phyloP scores from a whole-genome alignment of 2,329 filamentous ascomycete genomes.

The Karstenula rhodostoma region DNA sequence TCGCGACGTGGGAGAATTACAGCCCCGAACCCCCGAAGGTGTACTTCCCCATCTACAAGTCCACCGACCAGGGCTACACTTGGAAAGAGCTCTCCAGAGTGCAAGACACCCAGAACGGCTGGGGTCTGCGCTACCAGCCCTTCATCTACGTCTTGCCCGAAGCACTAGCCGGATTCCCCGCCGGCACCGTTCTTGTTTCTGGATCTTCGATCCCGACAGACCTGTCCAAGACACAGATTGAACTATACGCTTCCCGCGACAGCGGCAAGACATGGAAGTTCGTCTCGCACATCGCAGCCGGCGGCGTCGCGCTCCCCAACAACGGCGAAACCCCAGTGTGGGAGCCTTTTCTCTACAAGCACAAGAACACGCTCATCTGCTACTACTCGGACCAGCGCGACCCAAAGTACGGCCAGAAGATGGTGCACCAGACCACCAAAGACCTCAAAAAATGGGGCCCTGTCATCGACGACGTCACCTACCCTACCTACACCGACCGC shows the following conservation, averaged over 20 bases:
- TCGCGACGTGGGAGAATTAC: conserved; percentile 66
- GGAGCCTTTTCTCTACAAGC: conserved; percentile 73
- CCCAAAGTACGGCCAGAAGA: conserved; percentile 69
- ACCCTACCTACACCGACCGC: conserved; percentile 68
- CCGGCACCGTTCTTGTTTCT: conserved; percentile 69
- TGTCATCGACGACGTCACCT: conserved; percentile 69
- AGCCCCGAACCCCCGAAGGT: conserved; percentile 54
- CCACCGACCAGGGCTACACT: conserved; percentile 56
- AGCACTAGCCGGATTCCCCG: conserved; percentile 64
- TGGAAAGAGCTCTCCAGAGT: conserved; percentile 72
- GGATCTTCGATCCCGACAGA: conserved; percentile 68
- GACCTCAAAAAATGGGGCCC: conserved; percentile 68
- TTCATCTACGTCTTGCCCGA: conserved; percentile 70
- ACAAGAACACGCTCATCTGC: conserved; percentile 66
- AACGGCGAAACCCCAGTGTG: conserved; percentile 75
- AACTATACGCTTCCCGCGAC: conserved; percentile 72
- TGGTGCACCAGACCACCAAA: conserved; percentile 68
- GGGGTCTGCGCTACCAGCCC: conserved; percentile 74
- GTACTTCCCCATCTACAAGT: conserved; percentile 58
- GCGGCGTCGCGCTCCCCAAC: conserved; percentile 67
- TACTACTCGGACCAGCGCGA: conserved; percentile 79
- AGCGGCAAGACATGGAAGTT: conserved; percentile 71
- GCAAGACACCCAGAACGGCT: conserved; percentile 69
- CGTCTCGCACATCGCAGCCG: conserved; percentile 70
- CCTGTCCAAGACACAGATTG: conserved; percentile 70